These are phyloP conservation scores for Populus davidiana DNA, from an alignment of 345 rosid genomes.

Conservation along the genomic window DNA sequence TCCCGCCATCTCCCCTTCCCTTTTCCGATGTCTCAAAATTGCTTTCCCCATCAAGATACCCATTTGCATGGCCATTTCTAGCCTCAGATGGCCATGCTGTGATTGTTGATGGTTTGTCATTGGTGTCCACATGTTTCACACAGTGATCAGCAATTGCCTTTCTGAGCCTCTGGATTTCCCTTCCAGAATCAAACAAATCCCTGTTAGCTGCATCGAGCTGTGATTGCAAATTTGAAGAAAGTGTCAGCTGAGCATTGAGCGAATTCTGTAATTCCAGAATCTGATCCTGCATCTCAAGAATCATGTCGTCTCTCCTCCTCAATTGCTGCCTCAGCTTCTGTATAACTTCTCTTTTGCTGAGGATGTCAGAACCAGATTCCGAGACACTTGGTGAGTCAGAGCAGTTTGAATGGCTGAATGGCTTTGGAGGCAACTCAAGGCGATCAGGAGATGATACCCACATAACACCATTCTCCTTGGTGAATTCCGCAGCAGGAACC, in stretches of 20 bases:
- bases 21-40: conserved; percentile 39
- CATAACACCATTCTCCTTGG: conserved; percentile 60
- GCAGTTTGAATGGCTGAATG: conserved; percentile 73
- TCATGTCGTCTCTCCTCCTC: conserved; percentile 93
- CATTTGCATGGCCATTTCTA: conserved; percentile 59
- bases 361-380: conserved; percentile 94
- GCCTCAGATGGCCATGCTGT: conserved; percentile 46
- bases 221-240: conserved; percentile 63
- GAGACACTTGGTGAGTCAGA: conserved; percentile 95
- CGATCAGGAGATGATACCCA: conserved; percentile 85
- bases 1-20: conserved; percentile 50
- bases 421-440: conserved; percentile 72
- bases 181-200: conserved; percentile 72
- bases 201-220: conserved; percentile 72
- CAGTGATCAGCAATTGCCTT: conserved; percentile 88
- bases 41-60: conserved; percentile 43
- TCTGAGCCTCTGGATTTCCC: conserved; percentile 82
- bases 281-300: conserved; percentile 97
- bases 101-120: conserved; percentile 36
- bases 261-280: conserved; percentile 68
- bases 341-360: conserved; percentile 89
- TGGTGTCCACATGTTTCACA: conserved; percentile 36
- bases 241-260: conserved; percentile 54
- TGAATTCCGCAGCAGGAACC: conserved; percentile 53
- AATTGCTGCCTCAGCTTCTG: conserved; percentile 89